Conservation (phyloP, 768 basidiomycete genomes). For the Amyloporia xantha region DNA sequence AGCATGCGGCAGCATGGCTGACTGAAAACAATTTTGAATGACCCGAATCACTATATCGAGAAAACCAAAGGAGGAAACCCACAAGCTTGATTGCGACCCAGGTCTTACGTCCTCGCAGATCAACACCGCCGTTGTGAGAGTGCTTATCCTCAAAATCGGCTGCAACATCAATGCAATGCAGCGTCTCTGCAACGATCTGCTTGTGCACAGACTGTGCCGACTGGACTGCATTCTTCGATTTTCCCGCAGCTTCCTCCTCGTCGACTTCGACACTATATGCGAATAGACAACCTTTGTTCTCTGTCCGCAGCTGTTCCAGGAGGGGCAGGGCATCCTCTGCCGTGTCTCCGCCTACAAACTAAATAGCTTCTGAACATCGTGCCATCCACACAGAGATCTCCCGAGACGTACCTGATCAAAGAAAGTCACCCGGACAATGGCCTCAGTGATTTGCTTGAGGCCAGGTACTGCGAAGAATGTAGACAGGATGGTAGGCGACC, state of each 20-base stretch:
- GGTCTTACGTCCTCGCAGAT: slow-evolving; percentile 43
- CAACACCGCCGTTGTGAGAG: slow-evolving; percentile 8
- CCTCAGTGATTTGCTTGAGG: slow-evolving; percentile 57
- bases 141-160: slow-evolving; percentile 69
- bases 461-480: slow-evolving; percentile 51
- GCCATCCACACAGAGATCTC: no score
- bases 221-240: slow-evolving; percentile 12
- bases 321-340: slow-evolving; percentile 61
- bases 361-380: no score
- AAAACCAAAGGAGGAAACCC: slow-evolving; percentile 18
- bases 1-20: slow-evolving; percentile 62
- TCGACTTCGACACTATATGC: slow-evolving; percentile 86
- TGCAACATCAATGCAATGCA: slow-evolving; percentile 68
- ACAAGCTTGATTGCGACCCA: slow-evolving; percentile 88
- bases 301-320: slow-evolving; percentile 51
- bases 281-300: slow-evolving; percentile 71
- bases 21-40: slow-evolving; percentile 31
- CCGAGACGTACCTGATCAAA: slow-evolving; percentile 68
- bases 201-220: slow-evolving; percentile 41
- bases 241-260: slow-evolving; percentile 41
- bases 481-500: slow-evolving; percentile 60
- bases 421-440: slow-evolving; percentile 72
- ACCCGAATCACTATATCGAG: not conserved
- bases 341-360: slow-evolving; percentile 90
- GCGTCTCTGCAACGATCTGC: slow-evolving; percentile 66